Conservation (phyloP, 2,329 filamentous ascomycete genomes). For the Penicillium olsonii region DNA sequence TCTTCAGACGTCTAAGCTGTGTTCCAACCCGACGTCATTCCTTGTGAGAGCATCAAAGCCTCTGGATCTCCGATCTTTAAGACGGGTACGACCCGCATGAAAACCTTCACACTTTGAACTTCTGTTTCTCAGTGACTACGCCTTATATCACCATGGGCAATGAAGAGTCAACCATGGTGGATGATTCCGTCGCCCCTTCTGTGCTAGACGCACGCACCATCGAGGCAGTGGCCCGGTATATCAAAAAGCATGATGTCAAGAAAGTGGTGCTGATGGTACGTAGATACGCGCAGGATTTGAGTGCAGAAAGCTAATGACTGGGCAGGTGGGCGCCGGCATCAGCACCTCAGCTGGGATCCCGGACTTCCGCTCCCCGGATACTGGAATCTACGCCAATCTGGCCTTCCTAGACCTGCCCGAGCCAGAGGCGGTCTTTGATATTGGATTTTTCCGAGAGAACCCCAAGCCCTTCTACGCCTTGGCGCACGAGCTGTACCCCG, state of each 20-base stretch:
- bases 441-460: conserved; percentile 80
- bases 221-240: conserved; percentile 75
- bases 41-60: no score
- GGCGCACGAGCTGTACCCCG: conserved; percentile 88
- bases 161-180: conserved; percentile 69
- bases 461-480: conserved; percentile 90
- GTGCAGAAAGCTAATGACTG: conserved; percentile 6
- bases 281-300: neutral
- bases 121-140: conserved; percentile 17
- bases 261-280: conserved; percentile 77
- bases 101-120: neutral
- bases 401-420: conserved; percentile 81
- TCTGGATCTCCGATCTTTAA: no score
- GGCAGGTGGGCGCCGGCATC: conserved; percentile 79
- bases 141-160: conserved; percentile 70
- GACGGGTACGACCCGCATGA: neutral
- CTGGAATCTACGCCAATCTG: conserved; percentile 91
- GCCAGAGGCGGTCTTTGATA: conserved; percentile 92
- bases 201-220: conserved; percentile 70
- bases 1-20: no score
- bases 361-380: conserved; percentile 91
- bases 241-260: conserved; percentile 67
- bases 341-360: conserved; percentile 64
- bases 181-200: conserved; percentile 63
- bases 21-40: no score